Percentiles rank a stretch among this genome's conserved stretches.
Conservation (phyloP, 768 basidiomycete species). For the Kwoniella pini region DNA sequence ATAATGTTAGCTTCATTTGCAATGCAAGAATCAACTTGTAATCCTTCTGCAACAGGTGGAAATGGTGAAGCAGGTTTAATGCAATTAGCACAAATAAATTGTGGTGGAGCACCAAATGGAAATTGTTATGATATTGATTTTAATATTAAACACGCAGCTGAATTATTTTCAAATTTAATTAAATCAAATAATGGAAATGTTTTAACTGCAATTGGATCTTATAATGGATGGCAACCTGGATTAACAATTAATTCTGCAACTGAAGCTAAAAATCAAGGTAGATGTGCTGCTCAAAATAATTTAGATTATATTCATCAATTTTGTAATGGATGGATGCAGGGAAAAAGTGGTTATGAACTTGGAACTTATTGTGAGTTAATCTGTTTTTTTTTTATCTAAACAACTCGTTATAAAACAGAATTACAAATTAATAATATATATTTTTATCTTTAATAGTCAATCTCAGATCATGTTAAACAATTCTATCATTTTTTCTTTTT, state of each 20-base stretch:
- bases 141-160: slow-evolving; percentile 69
- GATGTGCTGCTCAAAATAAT: slow-evolving; percentile 76
- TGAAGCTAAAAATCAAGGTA: slow-evolving; percentile 39
- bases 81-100: slow-evolving; percentile 81
- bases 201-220: slow-evolving; percentile 63
- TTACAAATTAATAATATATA: too few species aligned
- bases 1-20: slow-evolving; percentile 83
- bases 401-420: too few species aligned
- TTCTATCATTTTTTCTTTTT: neutral
- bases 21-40: slow-evolving; percentile 83
- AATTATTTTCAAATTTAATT: slow-evolving; percentile 44
- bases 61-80: slow-evolving; percentile 83
- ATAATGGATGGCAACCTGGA: slow-evolving; percentile 57
- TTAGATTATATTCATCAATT: slow-evolving; percentile 64
- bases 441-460: too few species aligned
- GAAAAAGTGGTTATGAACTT: slow-evolving; percentile 38
- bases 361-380: slow-evolving; percentile 47
- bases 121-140: slow-evolving; percentile 57
- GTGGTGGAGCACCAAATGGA: slow-evolving; percentile 53
- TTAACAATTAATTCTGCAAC: slow-evolving; percentile 56
- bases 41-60: slow-evolving; percentile 66
- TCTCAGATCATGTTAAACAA: slow-evolving; percentile 25
- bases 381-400: too few species aligned
- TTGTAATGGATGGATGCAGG: slow-evolving; percentile 50
- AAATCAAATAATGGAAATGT: slow-evolving; percentile 42